Base-by-base conservation (phyloP, 768 basidiomycete species). In the Kwoniella bestiolae region DNA sequence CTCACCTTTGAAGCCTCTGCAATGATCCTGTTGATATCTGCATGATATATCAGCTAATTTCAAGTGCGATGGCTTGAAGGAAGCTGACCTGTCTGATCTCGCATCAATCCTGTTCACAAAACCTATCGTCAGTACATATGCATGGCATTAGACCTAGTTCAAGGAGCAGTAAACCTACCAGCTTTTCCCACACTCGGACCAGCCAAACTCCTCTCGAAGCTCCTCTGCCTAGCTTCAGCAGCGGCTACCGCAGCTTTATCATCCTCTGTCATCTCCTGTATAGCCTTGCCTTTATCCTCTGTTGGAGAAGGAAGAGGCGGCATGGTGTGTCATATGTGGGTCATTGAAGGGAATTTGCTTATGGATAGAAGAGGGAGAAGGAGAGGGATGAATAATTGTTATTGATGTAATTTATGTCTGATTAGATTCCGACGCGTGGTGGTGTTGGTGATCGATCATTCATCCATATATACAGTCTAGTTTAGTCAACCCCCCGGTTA, bases 151-250 rank as follows among this genome's bases (percentile, higher is more conserved):
- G n/a, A n/a, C n/a, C n/a, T n/a, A n/a, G n/a, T n/a, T n/a, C n/a
- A n/a, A n/a, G n/a, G n/a, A n/a, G n/a, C n/a, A n/a, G n/a, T n/a
- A n/a, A n/a, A n/a, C n/a, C n/a, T n/a, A 90, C 92, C 92, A 50
- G 92, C 92, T 84, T 95, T 95, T 49, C 86, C 89, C 3, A 90
- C 90, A 3, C 91, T 93, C 11, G 91, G 91, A 18, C 93, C 93
- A 14, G 92, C 93, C 46, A 95, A 86, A 75, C 77, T 78, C 38
- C 79, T 41, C 68, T 78, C 77, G 62, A 80, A 80, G 25, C 71
- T 72, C 52, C 65, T 57, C 55, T 71, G 63, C 53, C 70, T 63
- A n/a, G 71, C 71, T 51, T 63, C 62, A 23, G 62, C 62, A 56
- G 62, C 62, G 18, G 32, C 55, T 35, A 56, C 29, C 44, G 62